These are phyloP conservation scores for Penicillium olsonii DNA, from an alignment of 2,329 filamentous ascomycete genomes.

Conservation along the genomic window DNA sequence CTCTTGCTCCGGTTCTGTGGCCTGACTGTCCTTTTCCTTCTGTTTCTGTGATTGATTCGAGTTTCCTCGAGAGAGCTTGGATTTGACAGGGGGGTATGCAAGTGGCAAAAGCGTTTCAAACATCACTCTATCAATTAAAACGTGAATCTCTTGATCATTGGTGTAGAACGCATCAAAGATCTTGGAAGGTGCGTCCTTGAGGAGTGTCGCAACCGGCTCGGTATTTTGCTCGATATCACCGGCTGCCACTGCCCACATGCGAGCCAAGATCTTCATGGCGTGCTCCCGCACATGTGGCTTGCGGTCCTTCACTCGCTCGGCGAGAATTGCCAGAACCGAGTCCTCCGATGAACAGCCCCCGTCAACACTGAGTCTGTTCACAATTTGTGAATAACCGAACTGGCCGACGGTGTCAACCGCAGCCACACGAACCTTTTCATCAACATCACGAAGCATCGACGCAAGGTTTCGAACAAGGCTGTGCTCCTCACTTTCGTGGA, in stretches of 20 bases:
- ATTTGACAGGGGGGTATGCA: slow-evolving; percentile 74
- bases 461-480: slow-evolving; percentile 72
- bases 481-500: slow-evolving; percentile 79
- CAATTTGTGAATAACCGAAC: slow-evolving; percentile 77
- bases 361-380: slow-evolving; percentile 75
- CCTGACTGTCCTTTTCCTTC: slow-evolving; percentile 34
- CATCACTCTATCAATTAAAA: slow-evolving; percentile 78
- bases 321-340: slow-evolving; percentile 77
- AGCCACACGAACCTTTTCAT: slow-evolving; percentile 87
- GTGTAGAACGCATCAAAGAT: slow-evolving; percentile 88
- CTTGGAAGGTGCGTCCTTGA: slow-evolving; percentile 78
- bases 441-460: slow-evolving; percentile 80
- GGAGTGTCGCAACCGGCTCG: slow-evolving; percentile 70
- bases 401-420: slow-evolving; percentile 82
- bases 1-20: slow-evolving; percentile 39
- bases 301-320: slow-evolving; percentile 85
- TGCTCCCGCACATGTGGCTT: slow-evolving; percentile 79
- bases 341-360: slow-evolving; percentile 75
- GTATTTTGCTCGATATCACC: slow-evolving; percentile 83
- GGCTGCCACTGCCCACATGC: slow-evolving; percentile 89
- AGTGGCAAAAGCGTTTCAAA: slow-evolving; percentile 89
- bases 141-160: slow-evolving; percentile 83
- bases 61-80: slow-evolving; percentile 46
- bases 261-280: slow-evolving; percentile 80
- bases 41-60: slow-evolving; percentile 60